Conservation (phyloP, 176 grass and related monocot genomes). For the Triticum urartu region DNA sequence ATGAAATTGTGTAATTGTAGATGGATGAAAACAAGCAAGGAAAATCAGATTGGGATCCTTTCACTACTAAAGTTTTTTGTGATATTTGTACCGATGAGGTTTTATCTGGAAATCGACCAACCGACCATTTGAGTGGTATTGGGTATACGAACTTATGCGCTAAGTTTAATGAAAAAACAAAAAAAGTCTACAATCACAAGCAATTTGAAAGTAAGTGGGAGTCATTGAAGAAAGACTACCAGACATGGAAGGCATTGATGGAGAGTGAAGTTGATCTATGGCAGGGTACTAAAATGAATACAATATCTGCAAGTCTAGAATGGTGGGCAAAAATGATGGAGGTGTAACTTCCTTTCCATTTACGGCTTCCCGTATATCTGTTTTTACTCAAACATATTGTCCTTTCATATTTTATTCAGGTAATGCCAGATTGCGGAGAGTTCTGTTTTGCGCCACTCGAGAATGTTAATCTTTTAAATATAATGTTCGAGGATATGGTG, state of each 20-base stretch:
- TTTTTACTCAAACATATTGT: not conserved
- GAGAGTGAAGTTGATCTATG: not conserved
- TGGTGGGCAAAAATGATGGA: not conserved
- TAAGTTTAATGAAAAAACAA: not conserved
- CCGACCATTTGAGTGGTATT: not conserved
- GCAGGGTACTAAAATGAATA: not conserved
- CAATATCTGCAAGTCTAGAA: not conserved
- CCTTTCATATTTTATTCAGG: not conserved
- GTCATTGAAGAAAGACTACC: constrained; percentile 2
- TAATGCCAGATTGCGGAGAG: not conserved
- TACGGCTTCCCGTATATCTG: not conserved
- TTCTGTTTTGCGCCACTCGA: not conserved
- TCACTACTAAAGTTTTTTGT: not conserved
- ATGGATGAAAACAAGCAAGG: constrained; percentile 8
- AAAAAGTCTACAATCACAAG: not conserved
- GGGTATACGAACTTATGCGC: not conserved
- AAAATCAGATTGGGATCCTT: not conserved
- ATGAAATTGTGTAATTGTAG: constrained; percentile 20
- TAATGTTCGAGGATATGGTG: not conserved
- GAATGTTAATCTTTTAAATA: not conserved
- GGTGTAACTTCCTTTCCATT: not conserved
- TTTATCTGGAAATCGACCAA: constrained; percentile 8
- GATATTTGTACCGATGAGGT: constrained; percentile 1
- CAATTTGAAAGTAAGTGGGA: constrained; percentile 11
- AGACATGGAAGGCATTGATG: not conserved